Percentiles rank a stretch among this genome's conserved stretches.
phyloP scores from a whole-genome alignment of 371 early-diverging fungal species.

The Haplosporangium sp. region DNA sequence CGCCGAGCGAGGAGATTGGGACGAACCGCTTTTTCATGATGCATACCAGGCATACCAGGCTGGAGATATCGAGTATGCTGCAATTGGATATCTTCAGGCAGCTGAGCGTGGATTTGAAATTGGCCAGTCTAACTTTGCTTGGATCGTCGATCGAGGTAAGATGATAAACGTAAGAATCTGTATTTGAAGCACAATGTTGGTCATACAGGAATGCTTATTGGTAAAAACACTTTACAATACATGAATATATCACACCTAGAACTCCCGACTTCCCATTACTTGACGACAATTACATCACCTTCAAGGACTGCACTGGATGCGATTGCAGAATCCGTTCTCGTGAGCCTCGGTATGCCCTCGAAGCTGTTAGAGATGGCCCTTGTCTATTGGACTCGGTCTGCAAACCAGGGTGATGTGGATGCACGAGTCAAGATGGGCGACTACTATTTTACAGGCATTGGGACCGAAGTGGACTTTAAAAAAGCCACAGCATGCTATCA shows the following conservation, averaged over 20 bases:
- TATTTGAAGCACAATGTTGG: too few relatives aligned
- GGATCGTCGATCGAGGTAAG: conserved; percentile 82
- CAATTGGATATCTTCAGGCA: conserved; percentile 78
- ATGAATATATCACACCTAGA: conserved; percentile 7
- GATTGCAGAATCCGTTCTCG: conserved; percentile 16
- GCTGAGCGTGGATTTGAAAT: conserved; percentile 89
- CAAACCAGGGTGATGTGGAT: conserved; percentile 93
- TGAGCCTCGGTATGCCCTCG: conserved; percentile 24
- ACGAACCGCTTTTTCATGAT: conserved; percentile 68
- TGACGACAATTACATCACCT: conserved; percentile 38
- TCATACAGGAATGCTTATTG: background rate
- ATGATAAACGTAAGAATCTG: background rate
- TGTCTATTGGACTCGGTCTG: conserved; percentile 93
- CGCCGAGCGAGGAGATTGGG: conserved; percentile 89
- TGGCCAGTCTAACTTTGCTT: conserved; percentile 90
- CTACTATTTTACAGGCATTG: conserved; percentile 91
- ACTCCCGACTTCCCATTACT: conserved; percentile 28
- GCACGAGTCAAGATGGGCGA: conserved; percentile 94
- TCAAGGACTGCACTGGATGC: conserved; percentile 25
- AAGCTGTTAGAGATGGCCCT: conserved; percentile 71
- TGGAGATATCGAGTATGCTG: conserved; percentile 77
- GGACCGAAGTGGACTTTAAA: conserved; percentile 72
- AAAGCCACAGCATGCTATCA: conserved; percentile 90
- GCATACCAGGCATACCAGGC: conserved; percentile 66
- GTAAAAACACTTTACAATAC: background rate